A percentile compares a stretch with the other conserved stretches of the same genome.
These are phyloP conservation scores for Eimeria maxima DNA, from an alignment of 169 alveolate genomes.

Conservation along the genomic window DNA sequence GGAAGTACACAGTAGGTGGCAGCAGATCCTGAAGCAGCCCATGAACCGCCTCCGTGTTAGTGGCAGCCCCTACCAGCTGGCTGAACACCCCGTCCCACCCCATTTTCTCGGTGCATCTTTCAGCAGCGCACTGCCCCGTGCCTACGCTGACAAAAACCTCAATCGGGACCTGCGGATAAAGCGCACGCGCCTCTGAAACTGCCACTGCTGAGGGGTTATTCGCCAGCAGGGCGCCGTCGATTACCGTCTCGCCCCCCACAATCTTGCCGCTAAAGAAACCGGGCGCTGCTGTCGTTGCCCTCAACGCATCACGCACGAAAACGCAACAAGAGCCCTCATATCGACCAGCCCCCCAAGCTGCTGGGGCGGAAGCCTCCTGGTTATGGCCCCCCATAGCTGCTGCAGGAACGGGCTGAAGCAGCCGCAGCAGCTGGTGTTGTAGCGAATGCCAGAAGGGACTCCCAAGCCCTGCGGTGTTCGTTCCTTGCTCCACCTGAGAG, in stretches of 20 bases:
- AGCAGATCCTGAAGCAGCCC: conserved; percentile 85
- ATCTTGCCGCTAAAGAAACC: conserved; percentile 90
- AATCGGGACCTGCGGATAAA: conserved; percentile 89
- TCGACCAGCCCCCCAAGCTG: conserved; percentile 38
- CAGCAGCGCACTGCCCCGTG: conserved; percentile 87
- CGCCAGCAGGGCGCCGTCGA: conserved; percentile 93
- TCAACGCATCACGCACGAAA: conserved; percentile 87
- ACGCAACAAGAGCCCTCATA: conserved; percentile 86
- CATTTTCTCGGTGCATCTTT: conserved; percentile 73
- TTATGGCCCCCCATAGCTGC: not conserved
- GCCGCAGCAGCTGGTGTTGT: not conserved
- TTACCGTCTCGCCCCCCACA: conserved; percentile 88
- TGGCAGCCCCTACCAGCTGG: conserved; percentile 88
- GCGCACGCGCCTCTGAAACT: conserved; percentile 89
- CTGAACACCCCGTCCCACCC: conserved; percentile 88
- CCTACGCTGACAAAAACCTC: conserved; percentile 92
- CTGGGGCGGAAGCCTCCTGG: not conserved
- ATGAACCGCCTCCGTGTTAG: conserved; percentile 88
- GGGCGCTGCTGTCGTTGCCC: conserved; percentile 95
- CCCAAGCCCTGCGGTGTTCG: too few species aligned
- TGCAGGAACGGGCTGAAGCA: not conserved
- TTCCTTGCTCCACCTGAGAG: not conserved
- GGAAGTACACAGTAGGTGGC: conserved; percentile 84
- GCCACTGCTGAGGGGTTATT: conserved; percentile 93
- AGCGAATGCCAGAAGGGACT: too few species aligned